Conservation (phyloP, 2,329 filamentous ascomycete species). For the Talaromyces piceae region DNA sequence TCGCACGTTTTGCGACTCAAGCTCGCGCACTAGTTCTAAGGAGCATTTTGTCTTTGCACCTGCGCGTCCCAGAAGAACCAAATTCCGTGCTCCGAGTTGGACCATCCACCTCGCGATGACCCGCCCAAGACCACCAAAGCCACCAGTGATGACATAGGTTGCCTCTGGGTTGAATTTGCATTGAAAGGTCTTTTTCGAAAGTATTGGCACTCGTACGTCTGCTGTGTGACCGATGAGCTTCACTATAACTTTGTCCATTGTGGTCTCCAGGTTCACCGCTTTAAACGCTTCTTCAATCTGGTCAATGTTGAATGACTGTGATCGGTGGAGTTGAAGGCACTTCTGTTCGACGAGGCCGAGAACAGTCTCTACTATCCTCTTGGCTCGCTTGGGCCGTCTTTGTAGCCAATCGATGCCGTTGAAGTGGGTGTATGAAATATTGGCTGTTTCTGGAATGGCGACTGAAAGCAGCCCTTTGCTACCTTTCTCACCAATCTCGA, state of each 20-base stretch:
- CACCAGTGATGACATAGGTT: slow-evolving; percentile 1
- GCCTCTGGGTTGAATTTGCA: background rate
- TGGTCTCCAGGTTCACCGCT: background rate
- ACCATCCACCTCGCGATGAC: slow-evolving; percentile 4
- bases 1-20: background rate
- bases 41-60: background rate
- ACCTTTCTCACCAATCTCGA: slow-evolving; percentile 7
- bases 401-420: background rate
- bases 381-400: background rate
- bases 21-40: background rate
- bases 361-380: background rate
- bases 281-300: background rate
- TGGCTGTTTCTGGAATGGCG: background rate
- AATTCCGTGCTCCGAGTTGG: background rate
- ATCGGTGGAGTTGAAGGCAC: background rate
- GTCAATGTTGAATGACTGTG: background rate
- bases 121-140: slow-evolving; percentile 4
- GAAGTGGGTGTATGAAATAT: slow-evolving; percentile 5
- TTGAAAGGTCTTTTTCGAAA: background rate
- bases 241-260: background rate
- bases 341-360: background rate
- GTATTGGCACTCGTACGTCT: background rate
- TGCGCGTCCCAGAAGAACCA: background rate
- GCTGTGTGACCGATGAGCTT: background rate
- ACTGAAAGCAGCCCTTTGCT: background rate